Conservation (phyloP, 345 rosid species). For the Adansonia digitata region DNA sequence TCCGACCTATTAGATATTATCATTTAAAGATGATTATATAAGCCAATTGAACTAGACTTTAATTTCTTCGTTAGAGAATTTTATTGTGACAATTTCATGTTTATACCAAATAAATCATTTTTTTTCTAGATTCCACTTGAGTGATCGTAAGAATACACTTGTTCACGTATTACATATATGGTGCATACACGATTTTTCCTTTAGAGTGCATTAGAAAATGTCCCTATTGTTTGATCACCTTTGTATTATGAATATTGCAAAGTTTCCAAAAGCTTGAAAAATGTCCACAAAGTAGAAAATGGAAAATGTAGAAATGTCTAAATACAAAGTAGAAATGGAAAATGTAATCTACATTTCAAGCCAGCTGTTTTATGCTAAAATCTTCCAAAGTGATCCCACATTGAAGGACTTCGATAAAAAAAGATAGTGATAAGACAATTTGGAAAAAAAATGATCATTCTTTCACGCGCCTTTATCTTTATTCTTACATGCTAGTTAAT, state of each 20-base stretch:
- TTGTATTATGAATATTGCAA: neutral
- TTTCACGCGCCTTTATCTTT: constrained; percentile 21
- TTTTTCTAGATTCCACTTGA: no score
- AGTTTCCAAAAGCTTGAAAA: neutral
- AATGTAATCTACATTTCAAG: neutral
- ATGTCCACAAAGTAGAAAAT: neutral
- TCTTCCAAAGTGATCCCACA: constrained; percentile 8
- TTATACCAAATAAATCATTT: no score
- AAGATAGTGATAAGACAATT: constrained; percentile 16
- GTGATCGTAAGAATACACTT: no score
- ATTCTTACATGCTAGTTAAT: constrained; percentile 24
- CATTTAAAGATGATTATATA: no score
- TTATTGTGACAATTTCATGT: no score
- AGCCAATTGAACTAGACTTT: no score
- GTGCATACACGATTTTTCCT: no score
- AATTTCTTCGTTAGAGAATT: no score
- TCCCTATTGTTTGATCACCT: no score
- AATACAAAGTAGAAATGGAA: neutral
- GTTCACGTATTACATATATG: no score
- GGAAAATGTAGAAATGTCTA: neutral
- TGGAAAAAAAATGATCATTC: constrained; percentile 10
- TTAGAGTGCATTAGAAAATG: no score
- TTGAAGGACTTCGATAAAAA: neutral
- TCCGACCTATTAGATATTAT: no score
- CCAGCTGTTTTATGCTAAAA: constrained; percentile 3